Conservation (phyloP, 148 eudicot genomes). For the Rhododendron ferrugineum region DNA sequence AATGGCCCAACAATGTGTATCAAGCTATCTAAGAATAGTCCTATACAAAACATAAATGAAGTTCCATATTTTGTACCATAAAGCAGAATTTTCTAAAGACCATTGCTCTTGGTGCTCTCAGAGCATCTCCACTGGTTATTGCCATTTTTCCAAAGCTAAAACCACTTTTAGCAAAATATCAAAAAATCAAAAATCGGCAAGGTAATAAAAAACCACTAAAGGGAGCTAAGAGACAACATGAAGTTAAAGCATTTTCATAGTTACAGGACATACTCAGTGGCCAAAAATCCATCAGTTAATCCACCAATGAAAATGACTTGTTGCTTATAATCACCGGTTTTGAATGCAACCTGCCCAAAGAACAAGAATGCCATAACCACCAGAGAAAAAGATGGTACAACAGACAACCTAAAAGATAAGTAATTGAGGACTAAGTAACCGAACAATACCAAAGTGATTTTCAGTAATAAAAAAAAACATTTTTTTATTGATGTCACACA, state of each 20-base stretch:
- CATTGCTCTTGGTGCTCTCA: background rate
- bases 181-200: background rate
- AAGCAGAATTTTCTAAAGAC: background rate
- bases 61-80: background rate
- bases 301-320: conserved; percentile 93
- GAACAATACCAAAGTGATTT: background rate
- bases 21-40: background rate
- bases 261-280: conserved; percentile 70
- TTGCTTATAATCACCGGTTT: conserved; percentile 79
- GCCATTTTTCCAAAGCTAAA: background rate
- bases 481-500: background rate
- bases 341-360: conserved; percentile 78
- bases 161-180: background rate
- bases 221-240: background rate
- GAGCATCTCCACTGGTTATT: background rate
- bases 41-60: background rate
- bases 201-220: background rate
- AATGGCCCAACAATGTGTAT: background rate
- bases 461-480: background rate
- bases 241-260: background rate
- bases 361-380: background rate
- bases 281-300: conserved; percentile 90
- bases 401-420: background rate
- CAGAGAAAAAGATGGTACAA: background rate
- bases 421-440: background rate